Evolutionary conservation across 805 yeast genomes (phyloP), one percentile per base, ranked within the genome.

Genomic region (Spathaspora passalidarum): DNA sequence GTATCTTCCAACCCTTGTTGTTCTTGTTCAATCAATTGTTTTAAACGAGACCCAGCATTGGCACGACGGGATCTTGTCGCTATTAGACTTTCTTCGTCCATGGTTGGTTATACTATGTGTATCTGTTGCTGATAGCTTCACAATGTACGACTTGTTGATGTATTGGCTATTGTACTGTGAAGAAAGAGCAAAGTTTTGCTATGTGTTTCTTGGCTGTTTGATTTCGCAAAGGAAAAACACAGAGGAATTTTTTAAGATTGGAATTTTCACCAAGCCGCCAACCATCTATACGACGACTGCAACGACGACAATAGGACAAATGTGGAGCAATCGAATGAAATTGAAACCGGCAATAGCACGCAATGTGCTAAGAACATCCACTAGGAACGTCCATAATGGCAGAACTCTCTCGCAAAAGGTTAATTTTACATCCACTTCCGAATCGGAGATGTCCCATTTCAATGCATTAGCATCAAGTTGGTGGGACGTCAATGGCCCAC

Each of bases 401-500:
- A 5, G 14, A 29, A 29, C 14, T 13, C 6, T 6, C 2, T 29
- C 14, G 14, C 34, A 29, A 10, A n/a, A n/a, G n/a, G n/a, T n/a
- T n/a, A 29, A 29, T 13, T 29, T 50, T 38, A 69, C 74, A 3
- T 59, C 78, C 4, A 74, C 81, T 4, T 75, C 82, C 0, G 68
- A 67, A 6, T 80, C 82, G 5, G 98, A 92, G 60, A 73, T 84
- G 62, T 66, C 76, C 8, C 98, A 94, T 64, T 94, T 94, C 66
- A 82, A 87, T 55, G 80, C 84, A 26, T 72, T 94, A 38, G 99
- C 99, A 1, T 73, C 85, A n/a, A 66, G 88, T n/a, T 94, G 99
- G 99, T 94, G 99, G 99, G 96, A 94, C 56, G 82, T 87, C 11
- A 68, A 82, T 52, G 99, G 99, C 0, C 86, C 97, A 1, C 98